These are phyloP conservation scores for Kockovaella imperatae DNA, from an alignment of 768 basidiomycete genomes.

Conservation along the genomic window DNA sequence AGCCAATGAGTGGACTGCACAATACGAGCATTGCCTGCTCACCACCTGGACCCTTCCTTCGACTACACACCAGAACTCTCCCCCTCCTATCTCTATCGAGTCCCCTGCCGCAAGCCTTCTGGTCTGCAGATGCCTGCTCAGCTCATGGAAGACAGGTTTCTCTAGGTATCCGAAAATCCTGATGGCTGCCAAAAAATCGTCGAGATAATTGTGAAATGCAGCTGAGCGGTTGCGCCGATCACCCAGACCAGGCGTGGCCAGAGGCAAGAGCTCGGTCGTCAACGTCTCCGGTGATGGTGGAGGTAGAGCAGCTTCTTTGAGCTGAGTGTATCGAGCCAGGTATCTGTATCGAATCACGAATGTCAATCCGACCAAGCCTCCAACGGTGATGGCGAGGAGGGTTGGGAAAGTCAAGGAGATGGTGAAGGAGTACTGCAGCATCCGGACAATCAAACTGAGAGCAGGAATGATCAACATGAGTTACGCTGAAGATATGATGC, in stretches of 20 bases:
- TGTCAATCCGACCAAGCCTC: constrained; percentile 61
- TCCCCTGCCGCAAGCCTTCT: constrained; percentile 92
- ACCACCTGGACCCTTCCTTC: constrained; percentile 94
- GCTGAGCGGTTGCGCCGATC: constrained; percentile 42
- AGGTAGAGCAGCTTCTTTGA: constrained; percentile 42
- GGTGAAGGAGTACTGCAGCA: constrained; percentile 43
- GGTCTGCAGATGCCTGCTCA: constrained; percentile 91
- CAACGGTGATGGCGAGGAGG: constrained; percentile 66
- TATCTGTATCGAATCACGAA: constrained; percentile 66
- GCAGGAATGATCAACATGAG: constrained; percentile 1
- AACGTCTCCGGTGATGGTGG: constrained; percentile 25
- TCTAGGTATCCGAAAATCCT: constrained; percentile 96
- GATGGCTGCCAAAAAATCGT: constrained; percentile 93
- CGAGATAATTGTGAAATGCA: constrained; percentile 89
- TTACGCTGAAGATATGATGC: constrained; percentile 13
- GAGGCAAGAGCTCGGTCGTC: constrained; percentile 56
- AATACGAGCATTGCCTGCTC: constrained; percentile 52
- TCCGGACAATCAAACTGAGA: constrained; percentile 35
- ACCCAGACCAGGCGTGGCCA: constrained; percentile 52
- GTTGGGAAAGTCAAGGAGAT: constrained; percentile 82
- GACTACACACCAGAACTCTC: constrained; percentile 95
- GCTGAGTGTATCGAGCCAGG: constrained; percentile 46
- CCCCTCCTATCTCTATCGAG: constrained; percentile 57
- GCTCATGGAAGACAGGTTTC: constrained; percentile 96
- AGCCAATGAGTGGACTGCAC: no score